Evolutionary conservation across 2,329 filamentous ascomycete genomes (phyloP).

Genomic region (Endocalyx cinctus): DNA sequence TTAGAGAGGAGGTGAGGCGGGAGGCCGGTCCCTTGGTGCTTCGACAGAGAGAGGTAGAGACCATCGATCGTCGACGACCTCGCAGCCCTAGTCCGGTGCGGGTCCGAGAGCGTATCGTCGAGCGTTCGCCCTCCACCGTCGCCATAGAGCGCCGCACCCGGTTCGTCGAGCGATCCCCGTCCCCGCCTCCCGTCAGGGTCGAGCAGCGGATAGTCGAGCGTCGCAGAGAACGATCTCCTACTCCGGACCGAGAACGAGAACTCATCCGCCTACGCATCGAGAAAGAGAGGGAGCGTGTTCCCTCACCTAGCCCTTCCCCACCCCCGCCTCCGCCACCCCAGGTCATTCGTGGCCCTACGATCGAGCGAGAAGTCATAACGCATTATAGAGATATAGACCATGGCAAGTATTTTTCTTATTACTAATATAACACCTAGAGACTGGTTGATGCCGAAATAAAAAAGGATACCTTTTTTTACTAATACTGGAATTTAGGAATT

Average conservation of each 20-base stretch:
- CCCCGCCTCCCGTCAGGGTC: slow-evolving; percentile 22
- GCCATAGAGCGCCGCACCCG: slow-evolving; percentile 38
- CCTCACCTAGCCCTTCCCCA: slow-evolving; percentile 43
- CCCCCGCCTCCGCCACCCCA: slow-evolving; percentile 48
- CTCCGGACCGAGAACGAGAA: slow-evolving; percentile 35
- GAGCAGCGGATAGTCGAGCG: slow-evolving; percentile 23
- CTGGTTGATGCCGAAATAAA: too few relatives aligned
- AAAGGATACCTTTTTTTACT: too few relatives aligned
- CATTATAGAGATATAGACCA: slow-evolving; percentile 86
- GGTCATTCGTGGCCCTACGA: slow-evolving; percentile 69
- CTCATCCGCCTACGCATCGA: slow-evolving; percentile 46
- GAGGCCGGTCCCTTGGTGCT: slow-evolving; percentile 51
- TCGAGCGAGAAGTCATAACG: slow-evolving; percentile 85
- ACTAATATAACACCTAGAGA: too few relatives aligned
- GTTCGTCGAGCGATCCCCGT: slow-evolving; percentile 38
- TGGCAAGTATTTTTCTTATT: slow-evolving; percentile 61
- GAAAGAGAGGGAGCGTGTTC: slow-evolving; percentile 38
- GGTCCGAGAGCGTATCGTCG: slow-evolving; percentile 39
- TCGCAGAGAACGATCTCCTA: slow-evolving; percentile 29
- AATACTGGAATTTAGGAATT: slow-evolving; percentile 45
- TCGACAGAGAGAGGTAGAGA: slow-evolving; percentile 51
- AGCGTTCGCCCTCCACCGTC: too few relatives aligned
- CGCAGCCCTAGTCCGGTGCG: slow-evolving; percentile 38
- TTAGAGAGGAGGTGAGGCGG: slow-evolving; percentile 46
- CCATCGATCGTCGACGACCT: slow-evolving; percentile 42